A percentile compares a stretch with the other conserved stretches of the same genome.
Conservation (phyloP, 1,139 yeast species). For the Pichia sp. region DNA sequence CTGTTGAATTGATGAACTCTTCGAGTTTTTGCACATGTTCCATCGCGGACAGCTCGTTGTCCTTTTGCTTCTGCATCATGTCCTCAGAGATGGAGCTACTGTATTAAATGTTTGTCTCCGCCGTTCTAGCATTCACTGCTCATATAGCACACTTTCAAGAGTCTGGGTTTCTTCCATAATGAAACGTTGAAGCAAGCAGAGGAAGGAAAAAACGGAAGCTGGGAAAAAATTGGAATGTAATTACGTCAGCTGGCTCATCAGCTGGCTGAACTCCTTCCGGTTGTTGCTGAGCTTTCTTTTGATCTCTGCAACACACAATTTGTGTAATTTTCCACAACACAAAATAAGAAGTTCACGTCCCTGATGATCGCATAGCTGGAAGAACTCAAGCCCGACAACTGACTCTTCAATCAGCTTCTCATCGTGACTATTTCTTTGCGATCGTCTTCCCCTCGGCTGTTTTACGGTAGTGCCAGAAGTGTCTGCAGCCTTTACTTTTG, state of each 20-base stretch:
- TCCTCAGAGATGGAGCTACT: not conserved
- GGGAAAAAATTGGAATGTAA: not conserved
- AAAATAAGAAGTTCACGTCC: constrained; percentile 1
- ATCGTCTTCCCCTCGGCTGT: constrained; percentile 1
- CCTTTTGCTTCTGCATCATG: not conserved
- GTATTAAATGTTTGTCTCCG: not conserved
- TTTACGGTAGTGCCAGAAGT: not conserved
- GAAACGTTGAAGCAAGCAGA: not conserved
- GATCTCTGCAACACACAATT: constrained; percentile 23
- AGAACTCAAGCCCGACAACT: not conserved
- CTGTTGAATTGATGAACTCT: constrained; percentile 11
- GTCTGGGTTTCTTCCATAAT: not conserved
- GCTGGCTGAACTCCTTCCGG: constrained; percentile 17
- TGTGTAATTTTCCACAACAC: constrained; percentile 6
- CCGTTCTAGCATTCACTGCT: too few relatives aligned
- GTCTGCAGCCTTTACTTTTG: not conserved
- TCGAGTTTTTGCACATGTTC: constrained; percentile 12
- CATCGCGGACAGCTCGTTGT: constrained; percentile 2
- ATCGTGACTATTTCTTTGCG: not conserved
- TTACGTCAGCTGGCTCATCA: constrained; percentile 7
- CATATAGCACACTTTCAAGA: too few relatives aligned
- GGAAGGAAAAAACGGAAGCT: not conserved
- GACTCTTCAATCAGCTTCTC: not conserved
- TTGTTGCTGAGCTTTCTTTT: constrained; percentile 18
- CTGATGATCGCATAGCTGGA: not conserved